Evolutionary conservation across 2,329 filamentous ascomycete species (phyloP).

Genomic region (Ceratocystis smalleyi): DNA sequence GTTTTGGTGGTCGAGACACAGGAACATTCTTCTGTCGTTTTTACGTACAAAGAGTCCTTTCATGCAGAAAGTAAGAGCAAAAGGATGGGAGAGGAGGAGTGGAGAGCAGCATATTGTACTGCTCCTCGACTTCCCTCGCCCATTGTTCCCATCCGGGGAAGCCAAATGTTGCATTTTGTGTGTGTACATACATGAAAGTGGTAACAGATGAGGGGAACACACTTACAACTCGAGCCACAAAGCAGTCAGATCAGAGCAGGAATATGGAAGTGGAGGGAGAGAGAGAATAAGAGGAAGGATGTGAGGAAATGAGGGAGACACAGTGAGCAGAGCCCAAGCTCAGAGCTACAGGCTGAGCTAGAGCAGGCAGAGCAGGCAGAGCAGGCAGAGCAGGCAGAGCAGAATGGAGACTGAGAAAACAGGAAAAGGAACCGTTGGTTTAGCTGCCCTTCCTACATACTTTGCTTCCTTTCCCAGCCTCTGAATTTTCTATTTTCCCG

Average conservation of each 20-base stretch:
- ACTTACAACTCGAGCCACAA: not conserved
- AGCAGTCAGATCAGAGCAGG: not conserved
- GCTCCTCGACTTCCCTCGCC: not conserved
- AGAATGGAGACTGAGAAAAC: conserved; percentile 1
- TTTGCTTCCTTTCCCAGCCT: conserved; percentile 5
- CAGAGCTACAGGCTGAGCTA: not conserved
- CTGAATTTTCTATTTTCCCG: not conserved
- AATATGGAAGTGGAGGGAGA: not conserved
- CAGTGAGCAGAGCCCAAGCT: not conserved
- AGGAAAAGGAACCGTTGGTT: not conserved
- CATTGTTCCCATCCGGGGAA: not conserved
- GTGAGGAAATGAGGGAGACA: not conserved
- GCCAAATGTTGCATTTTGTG: not conserved
- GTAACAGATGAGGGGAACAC: not conserved
- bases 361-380: not conserved
- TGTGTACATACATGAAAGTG: not conserved
- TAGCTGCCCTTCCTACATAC: not conserved
- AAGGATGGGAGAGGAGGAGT: not conserved
- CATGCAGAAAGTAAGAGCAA: not conserved
- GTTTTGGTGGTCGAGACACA: not conserved
- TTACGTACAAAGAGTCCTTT: too few relatives aligned
- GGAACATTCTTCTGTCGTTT: too few relatives aligned
- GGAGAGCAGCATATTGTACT: not conserved
- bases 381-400: not conserved
- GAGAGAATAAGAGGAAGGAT: not conserved